Conservation (phyloP, 768 basidiomycete genomes). For the Boletus pseudo-olivaceus region DNA sequence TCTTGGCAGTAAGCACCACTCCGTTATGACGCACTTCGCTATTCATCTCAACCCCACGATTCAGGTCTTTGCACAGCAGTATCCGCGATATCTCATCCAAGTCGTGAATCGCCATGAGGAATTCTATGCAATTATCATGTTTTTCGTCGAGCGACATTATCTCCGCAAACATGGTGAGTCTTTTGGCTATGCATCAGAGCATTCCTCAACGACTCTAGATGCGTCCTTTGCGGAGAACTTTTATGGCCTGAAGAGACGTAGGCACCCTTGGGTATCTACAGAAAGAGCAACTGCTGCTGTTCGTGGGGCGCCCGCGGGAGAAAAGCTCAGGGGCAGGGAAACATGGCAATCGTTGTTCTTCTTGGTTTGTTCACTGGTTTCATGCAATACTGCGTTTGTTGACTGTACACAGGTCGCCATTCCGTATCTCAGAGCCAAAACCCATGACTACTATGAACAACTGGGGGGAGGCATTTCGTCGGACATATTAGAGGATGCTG, state of each 20-base stretch:
- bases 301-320: conserved; percentile 59
- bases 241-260: conserved; percentile 83
- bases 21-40: not conserved
- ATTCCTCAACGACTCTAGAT: conserved; percentile 44
- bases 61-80: conserved; percentile 90
- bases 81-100: conserved; percentile 88
- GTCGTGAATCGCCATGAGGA: conserved; percentile 96
- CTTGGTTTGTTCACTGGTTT: conserved; percentile 53
- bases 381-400: not conserved
- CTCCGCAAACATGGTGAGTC: conserved; percentile 77
- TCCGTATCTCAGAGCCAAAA: conserved; percentile 86
- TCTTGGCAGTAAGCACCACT: conserved; percentile 66
- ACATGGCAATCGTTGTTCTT: conserved; percentile 75
- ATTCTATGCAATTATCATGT: conserved; percentile 86
- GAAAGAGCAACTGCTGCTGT: conserved; percentile 67
- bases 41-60: conserved; percentile 1
- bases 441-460: conserved; percentile 86
- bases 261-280: conserved; percentile 66
- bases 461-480: conserved; percentile 76
- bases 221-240: conserved; percentile 96
- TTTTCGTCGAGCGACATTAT: conserved; percentile 88
- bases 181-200: not conserved
- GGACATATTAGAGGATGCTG: conserved; percentile 59
- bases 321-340: conserved; percentile 63
- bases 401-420: conserved; percentile 57